A percentile compares a stretch with the other conserved stretches of the same genome.
These are phyloP conservation scores for Entomortierella chlamydospora DNA, from an alignment of 192 early-diverging fungal genomes.

Conservation along the genomic window DNA sequence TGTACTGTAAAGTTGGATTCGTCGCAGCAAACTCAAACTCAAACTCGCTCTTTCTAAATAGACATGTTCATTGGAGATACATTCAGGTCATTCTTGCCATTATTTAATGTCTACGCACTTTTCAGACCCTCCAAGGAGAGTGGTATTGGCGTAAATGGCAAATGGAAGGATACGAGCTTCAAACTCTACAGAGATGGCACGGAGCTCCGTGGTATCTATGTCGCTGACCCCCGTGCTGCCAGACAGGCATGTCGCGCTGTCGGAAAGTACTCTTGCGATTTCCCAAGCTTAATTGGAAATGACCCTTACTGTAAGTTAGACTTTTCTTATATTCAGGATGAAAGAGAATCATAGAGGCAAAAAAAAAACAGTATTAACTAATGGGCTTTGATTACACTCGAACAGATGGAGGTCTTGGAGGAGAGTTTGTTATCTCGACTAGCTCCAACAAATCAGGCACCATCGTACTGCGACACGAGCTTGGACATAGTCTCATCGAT, in stretches of 20 bases:
- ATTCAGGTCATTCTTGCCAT: conserved; percentile 63
- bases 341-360: not conserved
- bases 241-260: conserved; percentile 60
- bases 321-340: not conserved
- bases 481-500: conserved; percentile 50
- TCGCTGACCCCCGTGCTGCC: conserved; percentile 59
- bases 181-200: conserved; percentile 73
- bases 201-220: conserved; percentile 70
- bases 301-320: conserved; percentile 58
- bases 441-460: conserved; percentile 65
- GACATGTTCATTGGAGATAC: conserved; percentile 70
- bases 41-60: not conserved
- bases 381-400: too few species aligned
- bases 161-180: conserved; percentile 66
- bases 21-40: too few species aligned
- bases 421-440: conserved; percentile 73
- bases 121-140: conserved; percentile 61
- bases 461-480: conserved; percentile 69
- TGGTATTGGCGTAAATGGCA: conserved; percentile 65
- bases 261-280: conserved; percentile 68
- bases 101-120: conserved; percentile 69
- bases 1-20: too few species aligned
- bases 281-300: conserved; percentile 69
- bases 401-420: conserved; percentile 68
- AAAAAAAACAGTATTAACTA: not conserved